Base-by-base conservation (phyloP, 805 yeast genomes). In the Torulaspora maleeae region DNA sequence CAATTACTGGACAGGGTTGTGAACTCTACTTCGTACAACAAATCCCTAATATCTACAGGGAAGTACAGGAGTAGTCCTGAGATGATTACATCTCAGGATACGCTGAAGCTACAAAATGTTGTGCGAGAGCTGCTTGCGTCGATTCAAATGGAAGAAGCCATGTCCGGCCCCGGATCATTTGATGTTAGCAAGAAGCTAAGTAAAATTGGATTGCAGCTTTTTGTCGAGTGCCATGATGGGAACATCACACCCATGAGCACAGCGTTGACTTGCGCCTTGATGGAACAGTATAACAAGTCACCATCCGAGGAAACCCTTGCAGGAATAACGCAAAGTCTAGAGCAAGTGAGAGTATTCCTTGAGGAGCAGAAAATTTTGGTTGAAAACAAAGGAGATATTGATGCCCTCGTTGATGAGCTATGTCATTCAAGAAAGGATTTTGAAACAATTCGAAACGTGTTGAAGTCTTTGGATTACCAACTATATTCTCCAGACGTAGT, bases 401-500 rank as follows among this genome's bases (percentile, higher is more conserved):
- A 55, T 41, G 41, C 42, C n/a, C 47, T 60, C 4, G 55, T 60
- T 1, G 43, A 46, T 16, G 49, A 49, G 13, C 28, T 56, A 3
- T 13, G 54, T 4, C 20, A 37, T 28, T 28, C 52, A 22, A 37
- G 36, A n/a, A 29, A 39, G 19, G 56, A 63, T 48, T 43, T 50
- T 5, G 48, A 48, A 2, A 46, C 51, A 0, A 42, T 60, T 3
- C 54, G 47, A 37, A 43, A 49, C 9, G 59, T 58, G 8, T 36
- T 64, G 37, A 36, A 44, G 15, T 42, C 49, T n/a, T 41, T 62
- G 17, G 54, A 61, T 9, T 63, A 63, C 43, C 47, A 53, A n/a
- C 53, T 63, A 13, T 43, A 25, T 24, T 55, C 66, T 2, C 58
- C 61, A 38, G 65, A 61, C 29, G 52, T 52, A n/a, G 63, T 63